Evolutionary conservation across 495 filamentous ascomycete genomes (phyloP).

Genomic region (Aspergillus ellipticus): DNA sequence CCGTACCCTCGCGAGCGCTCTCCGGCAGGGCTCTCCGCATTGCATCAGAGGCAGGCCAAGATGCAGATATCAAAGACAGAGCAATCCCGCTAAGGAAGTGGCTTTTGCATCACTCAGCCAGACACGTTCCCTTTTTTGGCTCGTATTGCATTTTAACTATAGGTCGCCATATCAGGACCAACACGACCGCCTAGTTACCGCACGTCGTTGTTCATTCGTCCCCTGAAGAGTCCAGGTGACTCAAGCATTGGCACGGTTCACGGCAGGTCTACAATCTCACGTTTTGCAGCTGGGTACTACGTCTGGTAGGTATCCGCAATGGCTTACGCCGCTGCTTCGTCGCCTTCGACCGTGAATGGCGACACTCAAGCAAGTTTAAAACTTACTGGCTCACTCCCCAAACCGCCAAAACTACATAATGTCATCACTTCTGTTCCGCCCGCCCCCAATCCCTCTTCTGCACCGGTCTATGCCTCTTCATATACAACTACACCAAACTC

Average conservation of each 20-base stretch:
- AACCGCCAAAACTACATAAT: conserved; percentile 38
- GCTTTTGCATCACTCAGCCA: conserved; percentile 39
- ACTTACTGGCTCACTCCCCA: conserved; percentile 35
- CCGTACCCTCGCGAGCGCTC: conserved; percentile 36
- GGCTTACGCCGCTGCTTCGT: conserved; percentile 41
- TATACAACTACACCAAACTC: conserved; percentile 32
- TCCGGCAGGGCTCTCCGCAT: conserved; percentile 47
- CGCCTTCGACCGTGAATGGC: conserved; percentile 41
- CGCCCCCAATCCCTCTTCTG: conserved; percentile 23
- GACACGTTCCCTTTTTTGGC: conserved; percentile 33
- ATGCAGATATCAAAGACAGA: conserved; percentile 49
- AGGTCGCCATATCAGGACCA: conserved; percentile 26
- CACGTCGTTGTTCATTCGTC: conserved; percentile 35
- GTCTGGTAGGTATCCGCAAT: conserved; percentile 35
- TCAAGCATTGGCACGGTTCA: conserved; percentile 37
- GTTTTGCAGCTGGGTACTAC: conserved; percentile 35
- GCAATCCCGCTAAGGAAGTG: conserved; percentile 46
- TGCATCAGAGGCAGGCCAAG: conserved; percentile 45
- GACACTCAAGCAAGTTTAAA: conserved; percentile 40
- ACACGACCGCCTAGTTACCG: conserved; percentile 28
- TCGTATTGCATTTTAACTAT: conserved; percentile 35
- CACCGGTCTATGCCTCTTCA: conserved; percentile 30
- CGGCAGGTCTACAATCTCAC: conserved; percentile 28
- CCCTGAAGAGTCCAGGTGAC: conserved; percentile 46
- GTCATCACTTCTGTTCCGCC: conserved; percentile 32